Evolutionary conservation across 2,329 filamentous ascomycete species (phyloP).

Genomic region (Basipetospora chlamydospora): DNA sequence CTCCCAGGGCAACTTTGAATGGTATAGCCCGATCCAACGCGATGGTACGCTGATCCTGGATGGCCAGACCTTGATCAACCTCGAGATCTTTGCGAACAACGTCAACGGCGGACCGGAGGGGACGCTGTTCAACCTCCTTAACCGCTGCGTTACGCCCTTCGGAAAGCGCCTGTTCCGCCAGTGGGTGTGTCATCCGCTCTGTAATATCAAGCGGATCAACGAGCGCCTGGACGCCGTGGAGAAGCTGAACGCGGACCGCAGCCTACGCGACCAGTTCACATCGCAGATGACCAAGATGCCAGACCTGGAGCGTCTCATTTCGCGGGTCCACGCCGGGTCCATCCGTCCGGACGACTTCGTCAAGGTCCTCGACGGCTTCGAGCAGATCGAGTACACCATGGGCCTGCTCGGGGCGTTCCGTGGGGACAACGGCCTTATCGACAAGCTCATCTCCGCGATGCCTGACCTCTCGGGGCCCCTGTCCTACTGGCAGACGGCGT

Average conservation of each 20-base stretch:
- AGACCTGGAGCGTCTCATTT: conserved; percentile 86
- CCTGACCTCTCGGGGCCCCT: conserved; percentile 64
- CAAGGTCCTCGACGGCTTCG: conserved; percentile 84
- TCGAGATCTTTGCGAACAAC: conserved; percentile 93
- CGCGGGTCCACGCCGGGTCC: conserved; percentile 81
- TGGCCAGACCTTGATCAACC: conserved; percentile 90
- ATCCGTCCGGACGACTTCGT: conserved; percentile 89
- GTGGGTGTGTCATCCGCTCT: conserved; percentile 93
- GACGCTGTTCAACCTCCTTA: conserved; percentile 79
- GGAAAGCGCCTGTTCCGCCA: conserved; percentile 91
- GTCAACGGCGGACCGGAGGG: conserved; percentile 75
- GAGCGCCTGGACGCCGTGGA: conserved; percentile 90
- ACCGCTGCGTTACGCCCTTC: conserved; percentile 90
- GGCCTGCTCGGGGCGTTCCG: conserved; percentile 59
- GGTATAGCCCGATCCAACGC: conserved; percentile 80
- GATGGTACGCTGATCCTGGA: conserved; percentile 88
- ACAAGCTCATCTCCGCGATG: conserved; percentile 72
- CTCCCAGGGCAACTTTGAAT: conserved; percentile 78
- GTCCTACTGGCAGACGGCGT: conserved; percentile 79
- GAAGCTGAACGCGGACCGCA: conserved; percentile 70
- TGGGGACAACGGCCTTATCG: conserved; percentile 69
- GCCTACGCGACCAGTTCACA: conserved; percentile 73
- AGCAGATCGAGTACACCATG: conserved; percentile 95
- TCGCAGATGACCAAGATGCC: conserved; percentile 82
- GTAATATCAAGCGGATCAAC: conserved; percentile 77